Base-by-base conservation (phyloP, 2,329 filamentous ascomycete species). In the Cercospora sp. region DNA sequence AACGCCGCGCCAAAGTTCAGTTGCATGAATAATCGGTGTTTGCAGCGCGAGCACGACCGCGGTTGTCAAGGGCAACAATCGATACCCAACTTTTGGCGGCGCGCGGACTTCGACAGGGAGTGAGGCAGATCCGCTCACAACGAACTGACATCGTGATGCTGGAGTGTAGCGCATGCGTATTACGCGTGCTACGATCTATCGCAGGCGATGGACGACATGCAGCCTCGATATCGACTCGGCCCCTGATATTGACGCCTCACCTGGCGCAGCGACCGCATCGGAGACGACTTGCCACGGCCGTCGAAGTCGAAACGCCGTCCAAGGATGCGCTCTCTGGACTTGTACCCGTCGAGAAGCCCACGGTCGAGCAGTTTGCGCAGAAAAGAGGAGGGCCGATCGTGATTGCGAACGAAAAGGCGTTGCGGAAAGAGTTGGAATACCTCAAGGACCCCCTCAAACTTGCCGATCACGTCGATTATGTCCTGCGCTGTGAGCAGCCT, bases 361-460 rank as follows among this genome's bases (percentile, higher is more conserved):
- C 48, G 30, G 18, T 59, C 13, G 55, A 61, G 8, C 62, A 33
- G 7, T 42, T 57, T 3, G 23, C 57, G 36, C 53, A 66, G 31
- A 58, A 31, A 58, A 65, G 63, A 64, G 63, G 62, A 33, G 63
- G 60, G 2, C 20, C 58, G 8, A 58, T 68, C 3, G 39, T 61
- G 63, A 61, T 69, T 13, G 36, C 63, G 61, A 73, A 75, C 51
- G 57, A 73, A 67, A 70, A 77, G 68, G 68, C 75, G 64, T 68
- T 86, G 58, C 81, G 82, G 42, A 86, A 84, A 74, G 88, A 93
- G 72, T 76, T 93, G 63, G 77, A 84, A 58, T 87, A 86, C 79
- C 78, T 92, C 66, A 79, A 84, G 18, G 93, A 97, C 77, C 91
- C 91, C 1, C 83, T 90, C 70, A 89, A 90, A 73, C 85, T 98